Base-by-base conservation (phyloP, 2,329 filamentous ascomycete species). In the Ascochyta pisi region DNA sequence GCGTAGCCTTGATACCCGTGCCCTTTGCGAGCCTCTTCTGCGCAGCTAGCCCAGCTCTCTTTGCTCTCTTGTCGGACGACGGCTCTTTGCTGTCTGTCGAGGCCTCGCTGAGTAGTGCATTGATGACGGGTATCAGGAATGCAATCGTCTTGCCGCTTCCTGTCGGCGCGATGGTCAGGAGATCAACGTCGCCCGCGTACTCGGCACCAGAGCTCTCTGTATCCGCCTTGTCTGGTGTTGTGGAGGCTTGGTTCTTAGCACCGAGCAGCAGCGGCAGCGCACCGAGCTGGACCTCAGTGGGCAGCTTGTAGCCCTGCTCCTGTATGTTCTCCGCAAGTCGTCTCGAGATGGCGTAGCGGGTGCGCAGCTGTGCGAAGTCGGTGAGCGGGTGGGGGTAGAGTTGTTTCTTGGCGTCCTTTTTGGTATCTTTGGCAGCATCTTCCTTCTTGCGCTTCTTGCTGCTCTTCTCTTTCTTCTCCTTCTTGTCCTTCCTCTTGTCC, bases 131-230 rank as follows among this genome's bases (percentile, higher is more conserved):
- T 38, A 99, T 90, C 67, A 98, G 77, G 69, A 97, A 99, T 16
- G 92, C 92, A 61, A 99, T 81, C 0, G 95, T 99, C 81, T 99
- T 99, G 40, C 95, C 95, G 73, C 94, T 98, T 23, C 95, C 95
- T 0, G 95, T 99, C 1, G 95, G 95, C 3, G 95, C 95, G 39
- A 98, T 87, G 0, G 91, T 91, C 60, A 99, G 77, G 35, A 99
- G 86, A 78, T 99, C 89, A 4, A 94, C 80, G 12, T 80, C 78
- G 4, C 69, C 66, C 31, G 61, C 65, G 37, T 68, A 64, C 29
- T 62, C 64, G 13, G 53, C 61, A 7, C 64, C 69, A 3, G 59
- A 49, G 34, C 37, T 52, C 33, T 60, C 59, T 9, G 26, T 37
- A 3, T 86, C 76, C 0, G 84, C 84, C 75, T 22, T 23, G 13